Evolutionary conservation across 2,329 filamentous ascomycete species (phyloP), one percentile per base, ranked within the genome.

Genomic region (Cylindrodendrum hubeiense): DNA sequence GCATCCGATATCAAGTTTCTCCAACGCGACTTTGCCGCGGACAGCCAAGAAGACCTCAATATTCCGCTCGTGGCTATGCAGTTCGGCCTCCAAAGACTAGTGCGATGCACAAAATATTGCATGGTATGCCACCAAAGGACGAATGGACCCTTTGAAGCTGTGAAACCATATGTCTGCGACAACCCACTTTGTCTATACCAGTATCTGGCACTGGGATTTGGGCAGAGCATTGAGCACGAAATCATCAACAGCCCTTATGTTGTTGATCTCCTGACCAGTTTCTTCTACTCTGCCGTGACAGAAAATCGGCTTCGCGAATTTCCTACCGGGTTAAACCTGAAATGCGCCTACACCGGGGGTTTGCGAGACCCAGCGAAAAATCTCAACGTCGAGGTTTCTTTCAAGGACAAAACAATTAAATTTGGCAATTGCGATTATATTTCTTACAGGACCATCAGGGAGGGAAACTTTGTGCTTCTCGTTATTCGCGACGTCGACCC

Each of bases 201-300:
- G 75, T 97, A 96, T 80, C 92, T 97, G 85, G 85, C 88, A 17
- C 83, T 97, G n/a, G 94, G 93, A 0, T 91, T 97, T 73, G 95
- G 94, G 0, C 92, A 93, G 2, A 94, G 89, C 71, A 89, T 97
- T 60, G 94, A 98, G 76, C 90, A 95, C 75, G 94, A 97, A 74
- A 92, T 98, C 22, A 75, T 92, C 26, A 87, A 88, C 13, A 92
- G 95, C 75, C 93, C 94, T 2, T 89, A 90, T 60, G 93, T 97
- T 1, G 92, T 97, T 13, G 95, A 98, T 75, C 84, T 98, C 2
- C 85, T 98, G 1, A 80, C 97, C 50, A 95, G 90, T 77, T 93
- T 98, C 75, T 95, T 93, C 77, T 96, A 94, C 74, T 75, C 81
- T 13, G 87, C 89, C 50, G 83, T 90, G 6, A 62, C 63, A 10